phyloP scores from a whole-genome alignment of 805 yeast species.

The Barnettozyma salicaria region DNA sequence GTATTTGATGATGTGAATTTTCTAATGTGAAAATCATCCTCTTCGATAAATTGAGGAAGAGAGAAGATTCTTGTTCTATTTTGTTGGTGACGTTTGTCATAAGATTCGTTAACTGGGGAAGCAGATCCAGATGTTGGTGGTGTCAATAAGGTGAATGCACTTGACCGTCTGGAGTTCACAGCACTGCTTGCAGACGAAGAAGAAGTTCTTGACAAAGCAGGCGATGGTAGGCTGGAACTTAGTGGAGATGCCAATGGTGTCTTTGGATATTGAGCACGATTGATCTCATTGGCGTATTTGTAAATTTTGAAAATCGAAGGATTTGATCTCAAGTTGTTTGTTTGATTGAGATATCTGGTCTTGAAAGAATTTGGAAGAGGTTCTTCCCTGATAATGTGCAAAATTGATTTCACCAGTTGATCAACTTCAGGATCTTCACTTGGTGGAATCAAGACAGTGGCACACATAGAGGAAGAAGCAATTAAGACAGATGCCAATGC shows the following conservation, averaged over 20 bases:
- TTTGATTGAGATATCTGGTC: conserved; percentile 37
- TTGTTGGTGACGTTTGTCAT: neutral
- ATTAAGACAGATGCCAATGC: conserved; percentile 48
- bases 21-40: neutral
- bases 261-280: conserved; percentile 15
- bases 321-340: conserved; percentile 14
- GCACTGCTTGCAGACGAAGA: conserved; percentile 4
- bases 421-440: conserved; percentile 19
- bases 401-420: conserved; percentile 19
- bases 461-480: conserved; percentile 37
- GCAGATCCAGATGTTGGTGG: conserved; percentile 15
- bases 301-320: conserved; percentile 12
- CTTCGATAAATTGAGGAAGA: neutral
- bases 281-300: conserved; percentile 24
- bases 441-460: too few relatives aligned
- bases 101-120: conserved; percentile 11
- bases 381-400: conserved; percentile 16
- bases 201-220: conserved; percentile 5
- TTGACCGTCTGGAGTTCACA: neutral
- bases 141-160: conserved; percentile 3
- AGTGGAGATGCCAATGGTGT: conserved; percentile 20
- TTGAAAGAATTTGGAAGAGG: conserved; percentile 38
- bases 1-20: neutral
- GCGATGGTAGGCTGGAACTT: conserved; percentile 7
- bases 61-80: neutral